Evolutionary conservation across 1,139 yeast species (phyloP).

Genomic region (Chernovozyma sophiae-reginae): DNA sequence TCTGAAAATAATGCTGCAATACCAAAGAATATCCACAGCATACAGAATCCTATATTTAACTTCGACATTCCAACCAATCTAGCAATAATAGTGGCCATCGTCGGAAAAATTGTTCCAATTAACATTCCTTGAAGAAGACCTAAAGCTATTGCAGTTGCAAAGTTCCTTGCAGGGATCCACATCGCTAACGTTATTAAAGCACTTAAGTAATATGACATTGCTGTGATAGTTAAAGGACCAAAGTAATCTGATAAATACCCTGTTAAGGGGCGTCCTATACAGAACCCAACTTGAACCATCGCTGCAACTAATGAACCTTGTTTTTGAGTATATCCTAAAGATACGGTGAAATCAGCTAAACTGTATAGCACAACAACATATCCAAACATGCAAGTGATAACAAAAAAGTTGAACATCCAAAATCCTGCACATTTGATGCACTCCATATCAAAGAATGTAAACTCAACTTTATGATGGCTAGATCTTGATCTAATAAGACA

Average conservation of each 20-base stretch:
- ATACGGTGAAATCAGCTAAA: slow-evolving; percentile 42
- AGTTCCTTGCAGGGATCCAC: slow-evolving; percentile 34
- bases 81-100: slow-evolving; percentile 27
- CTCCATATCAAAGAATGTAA: slow-evolving; percentile 28
- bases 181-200: slow-evolving; percentile 27
- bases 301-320: slow-evolving; percentile 44
- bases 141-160: slow-evolving; percentile 24
- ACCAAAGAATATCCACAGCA: slow-evolving; percentile 47
- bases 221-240: slow-evolving; percentile 38
- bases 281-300: slow-evolving; percentile 40
- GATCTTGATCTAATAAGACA: slow-evolving; percentile 21
- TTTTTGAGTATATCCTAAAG: slow-evolving; percentile 38
- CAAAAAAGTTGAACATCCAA: slow-evolving; percentile 26
- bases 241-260: slow-evolving; percentile 34
- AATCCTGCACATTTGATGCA: slow-evolving; percentile 22
- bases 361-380: slow-evolving; percentile 43
- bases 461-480: slow-evolving; percentile 26
- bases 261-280: slow-evolving; percentile 36
- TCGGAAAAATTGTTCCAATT: slow-evolving; percentile 27
- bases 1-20: slow-evolving; percentile 46
- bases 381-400: slow-evolving; percentile 40
- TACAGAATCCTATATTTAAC: slow-evolving; percentile 44
- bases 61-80: slow-evolving; percentile 45
- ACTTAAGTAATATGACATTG: slow-evolving; percentile 18
- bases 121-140: slow-evolving; percentile 23